Evolutionary conservation across 768 basidiomycete genomes (phyloP), one percentile per base, ranked within the genome.

Genomic region (Psilocybe tampanensis): DNA sequence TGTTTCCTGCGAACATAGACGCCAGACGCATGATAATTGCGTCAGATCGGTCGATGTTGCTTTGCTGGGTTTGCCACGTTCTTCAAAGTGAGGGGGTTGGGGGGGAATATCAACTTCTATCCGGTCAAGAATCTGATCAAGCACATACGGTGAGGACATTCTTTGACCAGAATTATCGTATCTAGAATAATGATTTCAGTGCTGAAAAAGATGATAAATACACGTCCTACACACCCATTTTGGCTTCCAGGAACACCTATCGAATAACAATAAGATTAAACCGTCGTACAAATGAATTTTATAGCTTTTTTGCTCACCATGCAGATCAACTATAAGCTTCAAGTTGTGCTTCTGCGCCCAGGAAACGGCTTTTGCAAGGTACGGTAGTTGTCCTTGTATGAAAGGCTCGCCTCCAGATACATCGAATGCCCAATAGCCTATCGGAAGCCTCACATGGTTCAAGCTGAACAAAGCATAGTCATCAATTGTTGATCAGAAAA

Each of bases 351-450:
- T 77, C 44, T 72, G 71, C 1, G 94, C 94, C 86, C 92, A 94
- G 21, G 68, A 68, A 44, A 90, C 79, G 8, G 90, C 90, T 39
- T 85, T 80, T 59, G 76, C 61, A 19, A 93, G 74, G 71, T 88
- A 92, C 18, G 85, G 79, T 32, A 89, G 74, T 68, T 92, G 91
- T 12, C 91, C 91, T 70, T 84, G 81, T 56, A 91, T 83, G 68
- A 81, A 93, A 7, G 92, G 93, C 64, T 94, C 89, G 4, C 90
- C 90, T 12, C 78, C 76, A 19, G 82, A 80, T 33, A 93, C 85
- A 56, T 95, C 92, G 64, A 88, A 93, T 1, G 90, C 92, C 92
- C 92, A 95, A 70, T 91, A 96, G 12, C 93, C 94, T 43, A 95
- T 90, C 13, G 92, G 92, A 34, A 94, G 66, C 44, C 92, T 85